phyloP scores from a whole-genome alignment of 441 rosid genomes.

The Adansonia grandidieri region DNA sequence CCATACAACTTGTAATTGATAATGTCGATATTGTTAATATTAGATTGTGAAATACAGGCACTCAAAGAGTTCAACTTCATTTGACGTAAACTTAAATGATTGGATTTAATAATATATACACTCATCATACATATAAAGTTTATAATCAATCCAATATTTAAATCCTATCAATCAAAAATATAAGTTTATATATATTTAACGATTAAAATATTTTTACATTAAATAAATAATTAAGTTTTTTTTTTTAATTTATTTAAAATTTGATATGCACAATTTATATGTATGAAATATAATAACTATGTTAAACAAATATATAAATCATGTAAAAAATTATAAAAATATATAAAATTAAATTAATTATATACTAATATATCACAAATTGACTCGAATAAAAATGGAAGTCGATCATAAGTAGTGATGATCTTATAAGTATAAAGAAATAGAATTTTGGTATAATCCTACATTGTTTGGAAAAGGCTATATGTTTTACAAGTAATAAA shows the following conservation, averaged over 20 bases:
- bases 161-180: too few relatives aligned
- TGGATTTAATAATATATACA: too few relatives aligned
- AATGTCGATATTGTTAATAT: too few relatives aligned
- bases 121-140: too few relatives aligned
- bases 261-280: background rate
- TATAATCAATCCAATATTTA: too few relatives aligned
- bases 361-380: background rate
- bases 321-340: too few relatives aligned
- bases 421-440: background rate
- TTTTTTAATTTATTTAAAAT: background rate
- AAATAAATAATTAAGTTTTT: background rate
- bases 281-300: background rate
- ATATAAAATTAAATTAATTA: too few relatives aligned
- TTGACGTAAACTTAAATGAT: too few relatives aligned
- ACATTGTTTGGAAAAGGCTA: background rate
- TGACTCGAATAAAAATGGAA: background rate
- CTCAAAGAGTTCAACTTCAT: too few relatives aligned
- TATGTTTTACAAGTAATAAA: background rate
- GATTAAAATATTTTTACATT: background rate
- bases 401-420: background rate
- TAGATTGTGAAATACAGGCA: too few relatives aligned
- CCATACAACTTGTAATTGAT: background rate
- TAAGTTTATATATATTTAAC: too few relatives aligned
- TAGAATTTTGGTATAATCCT: background rate
- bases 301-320: background rate